Evolutionary conservation across 208 protist genomes (phyloP), one percentile per base, ranked within the genome.

Genomic region (Trypanosoma mega): DNA sequence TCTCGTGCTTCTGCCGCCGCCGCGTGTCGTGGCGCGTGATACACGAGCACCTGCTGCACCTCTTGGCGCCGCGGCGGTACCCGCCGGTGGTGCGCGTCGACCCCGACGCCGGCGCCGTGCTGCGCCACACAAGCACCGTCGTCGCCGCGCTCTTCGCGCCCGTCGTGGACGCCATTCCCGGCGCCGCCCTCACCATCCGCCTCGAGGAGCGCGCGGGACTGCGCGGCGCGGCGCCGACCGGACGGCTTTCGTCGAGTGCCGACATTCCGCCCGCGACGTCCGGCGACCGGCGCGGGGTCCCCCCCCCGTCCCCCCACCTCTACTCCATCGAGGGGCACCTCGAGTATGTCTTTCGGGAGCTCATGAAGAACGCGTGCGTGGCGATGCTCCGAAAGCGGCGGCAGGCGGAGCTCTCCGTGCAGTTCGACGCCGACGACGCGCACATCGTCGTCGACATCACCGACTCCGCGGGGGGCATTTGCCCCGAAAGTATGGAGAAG

Each of bases 321-420:
- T 85, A 76, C 69, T 80, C 85, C 24, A 76, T 92, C 0, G 81
- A 89, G 24, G 80, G 78, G 30, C 85, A 95, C 43, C 72, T 92
- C 12, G 50, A 62, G 5, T 95, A 95, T 63, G 69, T 88, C 18
- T 82, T 95, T 45, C 68, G 84, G 20, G 85, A 95, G 61, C 34
- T 93, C 0, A 75, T 95, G 14, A 95, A 95, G 58, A 95, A 95
- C 49, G 85, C 89, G n/a, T 95, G 79, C 37, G 74, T 77, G 39
- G 83, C 89, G 4, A 83, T 68, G 30, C 34, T 79, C 9, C 49
- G 50, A 49, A 24, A 56, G 26, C 41, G 23, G 39, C 44, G 37
- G 0, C 64, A 76, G 21, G 63, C 85, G 34, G 50, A 64, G 8
- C 59, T 95, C 1, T 30, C 63, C 6, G 68, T 92, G 21, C 51